These are phyloP conservation scores for Podospora comata DNA, from an alignment of 495 filamentous ascomycete genomes.

Conservation along the genomic window DNA sequence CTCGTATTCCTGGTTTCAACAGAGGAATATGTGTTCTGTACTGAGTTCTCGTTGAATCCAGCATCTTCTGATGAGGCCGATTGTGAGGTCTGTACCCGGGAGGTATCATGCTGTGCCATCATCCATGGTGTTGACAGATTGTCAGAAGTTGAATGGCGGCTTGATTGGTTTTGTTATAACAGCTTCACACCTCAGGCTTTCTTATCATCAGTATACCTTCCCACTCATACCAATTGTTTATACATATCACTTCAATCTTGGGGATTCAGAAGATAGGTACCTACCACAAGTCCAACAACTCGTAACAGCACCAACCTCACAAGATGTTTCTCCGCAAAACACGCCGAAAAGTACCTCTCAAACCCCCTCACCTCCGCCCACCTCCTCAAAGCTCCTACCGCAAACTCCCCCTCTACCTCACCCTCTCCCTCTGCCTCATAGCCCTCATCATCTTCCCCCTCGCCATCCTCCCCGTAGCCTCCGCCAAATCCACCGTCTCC, in stretches of 20 bases:
- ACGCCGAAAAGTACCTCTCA: not conserved
- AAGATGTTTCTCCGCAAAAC: not conserved
- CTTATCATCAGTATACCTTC: not conserved
- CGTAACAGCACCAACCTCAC: not conserved
- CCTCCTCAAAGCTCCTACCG: not conserved
- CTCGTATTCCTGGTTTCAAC: not conserved
- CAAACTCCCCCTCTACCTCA: not conserved
- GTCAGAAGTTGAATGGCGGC: not conserved
- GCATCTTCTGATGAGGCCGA: not conserved
- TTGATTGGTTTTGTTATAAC: not conserved
- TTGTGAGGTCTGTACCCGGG: not conserved
- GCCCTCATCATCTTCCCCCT: slow-evolving; percentile 64
- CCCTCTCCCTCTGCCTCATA: slow-evolving; percentile 72
- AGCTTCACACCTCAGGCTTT: not conserved
- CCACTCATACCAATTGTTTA: not conserved
- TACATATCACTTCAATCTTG: no score
- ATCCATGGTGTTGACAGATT: not conserved
- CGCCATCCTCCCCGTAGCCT: slow-evolving; percentile 64
- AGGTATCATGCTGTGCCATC: not conserved
- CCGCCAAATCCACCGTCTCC: slow-evolving; percentile 64
- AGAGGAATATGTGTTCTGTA: not conserved
- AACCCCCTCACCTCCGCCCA: slow-evolving; percentile 1
- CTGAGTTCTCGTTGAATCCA: not conserved
- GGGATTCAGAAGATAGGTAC: no score
- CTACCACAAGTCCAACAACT: no score